Evolutionary conservation across 176 grass and related monocot genomes (phyloP).

Genomic region (Rhynchospora pubera): DNA sequence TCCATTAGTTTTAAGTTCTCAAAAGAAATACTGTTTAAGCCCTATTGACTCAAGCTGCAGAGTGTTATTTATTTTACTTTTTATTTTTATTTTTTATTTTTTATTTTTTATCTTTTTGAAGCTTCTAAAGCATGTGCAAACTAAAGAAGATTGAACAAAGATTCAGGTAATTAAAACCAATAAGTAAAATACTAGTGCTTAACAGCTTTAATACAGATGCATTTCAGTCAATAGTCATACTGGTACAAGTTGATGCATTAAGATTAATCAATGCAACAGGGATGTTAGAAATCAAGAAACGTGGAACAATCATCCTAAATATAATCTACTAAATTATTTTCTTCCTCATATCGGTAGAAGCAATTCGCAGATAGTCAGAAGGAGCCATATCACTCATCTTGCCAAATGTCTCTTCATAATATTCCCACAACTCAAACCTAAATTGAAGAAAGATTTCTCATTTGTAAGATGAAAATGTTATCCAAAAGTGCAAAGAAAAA

Average conservation of each 20-base stretch:
- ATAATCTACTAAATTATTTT: neutral
- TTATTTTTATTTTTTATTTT: too few species aligned
- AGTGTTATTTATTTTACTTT: too few species aligned
- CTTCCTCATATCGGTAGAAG: constrained; percentile 51
- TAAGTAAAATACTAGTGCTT: neutral
- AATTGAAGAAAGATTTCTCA: constrained; percentile 3
- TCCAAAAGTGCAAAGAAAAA: neutral
- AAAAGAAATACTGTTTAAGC: too few species aligned
- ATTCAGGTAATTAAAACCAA: neutral
- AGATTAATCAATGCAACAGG: neutral
- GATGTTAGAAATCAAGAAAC: neutral
- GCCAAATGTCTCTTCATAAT: constrained; percentile 57
- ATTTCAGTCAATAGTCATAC: neutral
- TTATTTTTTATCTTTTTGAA: too few species aligned
- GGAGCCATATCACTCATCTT: constrained; percentile 55
- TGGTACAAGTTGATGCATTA: neutral
- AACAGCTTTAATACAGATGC: neutral
- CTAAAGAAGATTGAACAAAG: neutral
- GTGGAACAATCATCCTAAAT: neutral
- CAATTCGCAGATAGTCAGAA: constrained; percentile 46
- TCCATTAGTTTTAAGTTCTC: neutral
- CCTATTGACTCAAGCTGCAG: neutral
- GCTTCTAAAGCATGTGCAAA: too few species aligned
- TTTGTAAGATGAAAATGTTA: neutral
- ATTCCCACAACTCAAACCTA: constrained; percentile 74